phyloP scores from a whole-genome alignment of 2,329 filamentous ascomycete species.

The Endoconidiophora polonica region DNA sequence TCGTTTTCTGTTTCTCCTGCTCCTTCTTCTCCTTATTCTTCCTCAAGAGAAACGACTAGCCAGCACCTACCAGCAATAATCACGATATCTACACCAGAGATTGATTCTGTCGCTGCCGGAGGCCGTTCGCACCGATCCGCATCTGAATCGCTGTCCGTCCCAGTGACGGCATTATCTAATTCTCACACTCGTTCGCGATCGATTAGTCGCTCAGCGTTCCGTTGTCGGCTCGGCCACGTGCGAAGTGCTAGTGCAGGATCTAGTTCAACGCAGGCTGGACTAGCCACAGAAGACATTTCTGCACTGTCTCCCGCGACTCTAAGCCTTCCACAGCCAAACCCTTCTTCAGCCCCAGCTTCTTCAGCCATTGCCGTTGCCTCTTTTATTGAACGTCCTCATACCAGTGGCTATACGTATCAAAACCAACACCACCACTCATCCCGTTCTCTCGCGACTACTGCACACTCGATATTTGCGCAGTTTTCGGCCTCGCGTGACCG shows the following conservation, averaged over 20 bases:
- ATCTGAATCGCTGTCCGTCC: neutral
- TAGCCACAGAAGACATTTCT: too few relatives aligned
- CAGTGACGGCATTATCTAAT: neutral
- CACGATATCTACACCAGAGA: neutral
- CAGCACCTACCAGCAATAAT: too few relatives aligned
- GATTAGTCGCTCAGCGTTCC: conserved; percentile 2
- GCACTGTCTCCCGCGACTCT: too few relatives aligned
- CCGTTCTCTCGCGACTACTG: neutral
- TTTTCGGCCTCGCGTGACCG: conserved; percentile 6
- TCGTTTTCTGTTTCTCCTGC: too few relatives aligned
- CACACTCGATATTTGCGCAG: neutral
- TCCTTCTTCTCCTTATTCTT: too few relatives aligned
- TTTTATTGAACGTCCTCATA: too few relatives aligned
- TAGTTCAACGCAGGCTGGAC: neutral
- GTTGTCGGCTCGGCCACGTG: conserved; percentile 3
- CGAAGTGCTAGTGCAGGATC: conserved; percentile 8
- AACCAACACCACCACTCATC: neutral
- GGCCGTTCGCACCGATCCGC: neutral
- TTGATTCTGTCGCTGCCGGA: neutral
- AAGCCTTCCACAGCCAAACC: too few relatives aligned
- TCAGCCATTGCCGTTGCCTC: too few relatives aligned
- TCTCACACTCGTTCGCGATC: neutral
- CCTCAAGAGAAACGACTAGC: too few relatives aligned
- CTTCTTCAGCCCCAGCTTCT: too few relatives aligned
- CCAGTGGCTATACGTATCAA: neutral